phyloP scores from a whole-genome alignment of 306 rosid genomes.

The Fragaria ananassa region DNA sequence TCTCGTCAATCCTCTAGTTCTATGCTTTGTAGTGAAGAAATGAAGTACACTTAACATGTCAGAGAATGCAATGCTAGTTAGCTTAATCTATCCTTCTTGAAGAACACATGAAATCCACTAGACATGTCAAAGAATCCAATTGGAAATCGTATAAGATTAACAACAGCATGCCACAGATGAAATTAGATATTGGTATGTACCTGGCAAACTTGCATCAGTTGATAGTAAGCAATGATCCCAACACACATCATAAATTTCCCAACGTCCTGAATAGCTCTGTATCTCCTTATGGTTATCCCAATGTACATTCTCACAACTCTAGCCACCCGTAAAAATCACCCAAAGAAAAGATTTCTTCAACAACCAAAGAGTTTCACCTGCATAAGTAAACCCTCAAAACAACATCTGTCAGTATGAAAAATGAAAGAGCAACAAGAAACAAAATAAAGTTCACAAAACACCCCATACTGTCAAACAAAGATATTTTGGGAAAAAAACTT shows the following conservation, averaged over 20 bases:
- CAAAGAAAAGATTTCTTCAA: constrained; percentile 22
- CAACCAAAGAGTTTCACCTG: constrained; percentile 38
- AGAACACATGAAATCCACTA: not conserved
- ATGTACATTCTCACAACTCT: constrained; percentile 71
- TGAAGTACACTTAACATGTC: not conserved
- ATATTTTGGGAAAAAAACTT: not conserved
- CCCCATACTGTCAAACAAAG: not conserved
- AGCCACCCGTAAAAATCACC: constrained; percentile 37
- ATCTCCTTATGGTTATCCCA: constrained; percentile 57
- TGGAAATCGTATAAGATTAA: not conserved
- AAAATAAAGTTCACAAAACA: not conserved
- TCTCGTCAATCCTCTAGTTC: not conserved
- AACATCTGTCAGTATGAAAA: constrained; percentile 6
- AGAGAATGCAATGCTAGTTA: not conserved
- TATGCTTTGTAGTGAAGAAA: not conserved
- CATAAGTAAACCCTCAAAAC: constrained; percentile 16
- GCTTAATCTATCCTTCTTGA: not conserved
- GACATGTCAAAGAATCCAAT: not conserved
- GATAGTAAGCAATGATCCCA: constrained; percentile 75
- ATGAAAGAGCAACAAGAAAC: not conserved
- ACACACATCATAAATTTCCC: constrained; percentile 83
- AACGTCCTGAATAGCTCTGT: constrained; percentile 58
- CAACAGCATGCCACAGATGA: not conserved
- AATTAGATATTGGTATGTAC: constrained; percentile 30
- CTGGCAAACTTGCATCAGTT: constrained; percentile 95